Percentiles rank a stretch among this genome's conserved stretches.
Evolutionary conservation across 306 rosid genomes (phyloP).

Genomic region (Luffa aegyptiaca): DNA sequence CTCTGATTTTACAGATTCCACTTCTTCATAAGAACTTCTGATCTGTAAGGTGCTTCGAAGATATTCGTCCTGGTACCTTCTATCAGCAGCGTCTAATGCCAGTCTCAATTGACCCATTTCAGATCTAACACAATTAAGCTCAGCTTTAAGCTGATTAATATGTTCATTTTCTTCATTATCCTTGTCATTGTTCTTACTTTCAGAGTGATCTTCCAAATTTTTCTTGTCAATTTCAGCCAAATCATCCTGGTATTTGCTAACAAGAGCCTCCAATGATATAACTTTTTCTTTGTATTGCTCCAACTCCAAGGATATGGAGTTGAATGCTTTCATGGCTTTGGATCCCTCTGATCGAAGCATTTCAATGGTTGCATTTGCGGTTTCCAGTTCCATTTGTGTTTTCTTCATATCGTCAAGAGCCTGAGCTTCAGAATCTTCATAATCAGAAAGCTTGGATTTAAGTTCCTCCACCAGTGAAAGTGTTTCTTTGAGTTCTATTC

Average conservation of each 20-base stretch:
- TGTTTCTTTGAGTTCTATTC: constrained; percentile 55
- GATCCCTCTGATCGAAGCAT: constrained; percentile 32
- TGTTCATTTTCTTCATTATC: constrained; percentile 35
- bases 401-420: constrained; percentile 40
- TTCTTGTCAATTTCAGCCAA: constrained; percentile 24
- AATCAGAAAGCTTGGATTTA: constrained; percentile 39
- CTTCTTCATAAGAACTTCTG: constrained; percentile 54
- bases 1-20: constrained; percentile 52
- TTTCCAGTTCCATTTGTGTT: constrained; percentile 52
- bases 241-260: constrained; percentile 49
- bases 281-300: constrained; percentile 54
- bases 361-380: constrained; percentile 43
- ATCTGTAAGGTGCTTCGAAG: constrained; percentile 73
- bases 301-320: constrained; percentile 43
- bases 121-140: constrained; percentile 42
- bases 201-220: constrained; percentile 14
- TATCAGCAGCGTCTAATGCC: constrained; percentile 60
- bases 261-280: constrained; percentile 58
- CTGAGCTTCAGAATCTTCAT: constrained; percentile 57
- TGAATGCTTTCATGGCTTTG: constrained; percentile 29
- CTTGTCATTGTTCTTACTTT: constrained; percentile 15
- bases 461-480: constrained; percentile 50
- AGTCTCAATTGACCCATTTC: constrained; percentile 52
- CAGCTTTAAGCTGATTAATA: constrained; percentile 39
- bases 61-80: constrained; percentile 77